These are phyloP conservation scores for Mortierella sp. DNA, from an alignment of 371 early-diverging fungal genomes.

Conservation along the genomic window DNA sequence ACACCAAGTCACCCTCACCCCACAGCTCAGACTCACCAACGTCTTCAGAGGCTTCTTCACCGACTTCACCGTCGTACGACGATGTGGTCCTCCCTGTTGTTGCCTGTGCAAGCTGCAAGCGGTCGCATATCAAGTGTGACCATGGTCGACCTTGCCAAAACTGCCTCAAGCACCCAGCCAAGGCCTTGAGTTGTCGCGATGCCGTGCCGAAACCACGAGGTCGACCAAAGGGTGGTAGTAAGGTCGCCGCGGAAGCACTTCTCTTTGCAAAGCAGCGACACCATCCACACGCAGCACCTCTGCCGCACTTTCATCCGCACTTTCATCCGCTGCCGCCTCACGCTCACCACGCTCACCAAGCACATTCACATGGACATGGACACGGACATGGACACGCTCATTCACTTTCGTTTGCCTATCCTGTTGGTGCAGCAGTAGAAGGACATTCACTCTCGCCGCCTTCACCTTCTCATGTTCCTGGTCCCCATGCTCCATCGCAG, in stretches of 20 bases:
- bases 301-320: neutral
- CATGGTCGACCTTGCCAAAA: slow-evolving; percentile 47
- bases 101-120: slow-evolving; percentile 46
- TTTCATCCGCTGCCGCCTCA: neutral
- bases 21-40: neutral
- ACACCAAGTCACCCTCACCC: no score
- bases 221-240: slow-evolving; percentile 46
- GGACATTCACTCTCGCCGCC: neutral
- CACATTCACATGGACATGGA: no score
- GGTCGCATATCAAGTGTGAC: slow-evolving; percentile 50
- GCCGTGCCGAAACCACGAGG: slow-evolving; percentile 50
- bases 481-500: slow-evolving; percentile 2
- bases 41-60: neutral
- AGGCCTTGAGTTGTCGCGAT: slow-evolving; percentile 33
- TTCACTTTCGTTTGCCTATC: no score
- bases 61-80: slow-evolving; percentile 24
- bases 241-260: slow-evolving; percentile 22
- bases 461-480: neutral
- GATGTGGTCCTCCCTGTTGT: slow-evolving; percentile 34
- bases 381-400: no score
- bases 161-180: slow-evolving; percentile 45
- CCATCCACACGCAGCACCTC: slow-evolving; percentile 1
- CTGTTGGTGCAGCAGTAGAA: no score
- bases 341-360: no score
- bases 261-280: slow-evolving; percentile 4